Evolutionary conservation across 805 yeast species (phyloP), one percentile per base, ranked within the genome.

Genomic region (Hyphopichia homilentoma): DNA sequence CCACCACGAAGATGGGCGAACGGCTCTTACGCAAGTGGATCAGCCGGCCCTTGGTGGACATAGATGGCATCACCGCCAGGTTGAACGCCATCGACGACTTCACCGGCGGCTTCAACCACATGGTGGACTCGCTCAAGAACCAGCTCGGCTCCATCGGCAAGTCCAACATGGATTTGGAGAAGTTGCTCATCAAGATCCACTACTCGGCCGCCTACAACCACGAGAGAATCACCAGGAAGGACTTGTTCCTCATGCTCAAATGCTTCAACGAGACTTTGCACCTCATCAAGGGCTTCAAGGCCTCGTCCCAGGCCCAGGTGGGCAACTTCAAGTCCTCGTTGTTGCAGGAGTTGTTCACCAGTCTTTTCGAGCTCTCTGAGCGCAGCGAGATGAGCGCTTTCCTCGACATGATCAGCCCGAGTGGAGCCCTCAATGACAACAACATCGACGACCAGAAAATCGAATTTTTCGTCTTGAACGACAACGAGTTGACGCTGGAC

Each of bases 1-100:
- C 97, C 0, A 60, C 76, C 21, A 85, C 97, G 0, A 66, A 71
- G 18, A 82, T 81, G 54, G 98, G 98, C 0, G 71, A 67, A 27
- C 58, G 96, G 33, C 45, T 76, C 37, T 53, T 93, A 9, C 65
- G 69, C 18, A 62, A 72, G 23, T 93, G 98, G 98, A 59, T 89
- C 0, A 66, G 77, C 1, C 65, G 70, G 38, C 98, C 98, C 1
- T 64, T 89, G 15, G 57, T 75, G 0, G 68, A 77, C 26, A 60
- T 66, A 19, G 65, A 59, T 1, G 59, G 59, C 6, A 82, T 93
- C 2, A 68, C 72, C 34, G 65, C 68, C n/a, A 68, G 98, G 16
- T 59, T 73, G 0, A 73, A 73, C 25, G 87, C 95, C 0, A 70
- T 66, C 6, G 57, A 43, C 3, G 61, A 55, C 31, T 39, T 66